A percentile compares a stretch with the other conserved stretches of the same genome.
These are phyloP conservation scores for Priceomyces castillae DNA, from an alignment of 805 yeast genomes.

Conservation along the genomic window DNA sequence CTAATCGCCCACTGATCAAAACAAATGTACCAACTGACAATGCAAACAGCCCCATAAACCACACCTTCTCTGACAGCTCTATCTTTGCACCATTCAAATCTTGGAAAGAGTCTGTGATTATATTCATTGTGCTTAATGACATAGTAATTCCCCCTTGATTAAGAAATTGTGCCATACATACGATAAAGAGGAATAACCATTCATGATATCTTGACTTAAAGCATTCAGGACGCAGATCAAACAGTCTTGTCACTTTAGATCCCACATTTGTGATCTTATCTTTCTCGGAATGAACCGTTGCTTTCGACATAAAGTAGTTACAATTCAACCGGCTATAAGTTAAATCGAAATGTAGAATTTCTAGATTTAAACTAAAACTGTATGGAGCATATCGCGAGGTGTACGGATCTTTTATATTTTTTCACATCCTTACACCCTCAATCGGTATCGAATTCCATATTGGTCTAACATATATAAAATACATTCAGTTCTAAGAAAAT, in stretches of 20 bases:
- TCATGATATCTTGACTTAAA: conserved; percentile 25
- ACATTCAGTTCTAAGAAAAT: too few species aligned
- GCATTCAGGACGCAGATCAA: conserved; percentile 9
- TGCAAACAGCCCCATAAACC: conserved; percentile 74
- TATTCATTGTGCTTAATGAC: conserved; percentile 38
- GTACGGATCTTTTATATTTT: too few species aligned
- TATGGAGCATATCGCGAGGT: too few species aligned
- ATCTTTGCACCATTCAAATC: conserved; percentile 4
- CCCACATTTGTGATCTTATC: not conserved
- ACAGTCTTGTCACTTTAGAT: not conserved
- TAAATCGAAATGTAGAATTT: too few species aligned
- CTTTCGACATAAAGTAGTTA: too few species aligned
- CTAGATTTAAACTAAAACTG: too few species aligned
- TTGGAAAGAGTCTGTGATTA: conserved; percentile 27
- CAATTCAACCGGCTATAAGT: too few species aligned
- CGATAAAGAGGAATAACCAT: conserved; percentile 17
- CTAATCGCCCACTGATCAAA: conserved; percentile 63
- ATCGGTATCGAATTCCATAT: too few species aligned
- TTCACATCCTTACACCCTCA: too few species aligned
- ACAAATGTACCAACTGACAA: conserved; percentile 73
- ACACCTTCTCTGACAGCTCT: conserved; percentile 33
- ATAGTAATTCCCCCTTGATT: conserved; percentile 38
- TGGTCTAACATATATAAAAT: too few species aligned
- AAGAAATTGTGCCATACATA: conserved; percentile 34
- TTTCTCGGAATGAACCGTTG: too few species aligned